Conservation (phyloP, 78 protist genomes). For the Monocercomonoides exilis region DNA sequence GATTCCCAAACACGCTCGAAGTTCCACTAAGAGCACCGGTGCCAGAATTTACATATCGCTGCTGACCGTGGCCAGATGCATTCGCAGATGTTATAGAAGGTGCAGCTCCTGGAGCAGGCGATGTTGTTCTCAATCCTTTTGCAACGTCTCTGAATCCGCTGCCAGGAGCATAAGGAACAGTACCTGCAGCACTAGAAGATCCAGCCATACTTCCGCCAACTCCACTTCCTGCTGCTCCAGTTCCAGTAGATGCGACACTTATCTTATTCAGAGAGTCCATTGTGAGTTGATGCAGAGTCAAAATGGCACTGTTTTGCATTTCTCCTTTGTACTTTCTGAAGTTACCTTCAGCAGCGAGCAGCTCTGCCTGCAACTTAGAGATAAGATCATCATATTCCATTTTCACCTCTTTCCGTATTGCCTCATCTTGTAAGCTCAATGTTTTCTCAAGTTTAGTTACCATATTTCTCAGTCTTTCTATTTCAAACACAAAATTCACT, state of each 20-base stretch:
- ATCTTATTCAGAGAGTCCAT: not conserved
- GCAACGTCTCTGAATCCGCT: too few relatives aligned
- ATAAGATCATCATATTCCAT: not conserved
- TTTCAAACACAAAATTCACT: not conserved
- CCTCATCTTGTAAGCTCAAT: not conserved
- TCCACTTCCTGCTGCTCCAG: too few relatives aligned
- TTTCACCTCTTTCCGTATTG: not conserved
- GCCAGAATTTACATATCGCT: not conserved
- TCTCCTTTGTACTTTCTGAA: not conserved
- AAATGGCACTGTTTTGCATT: not conserved
- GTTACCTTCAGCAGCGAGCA: not conserved
- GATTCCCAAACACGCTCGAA: not conserved
- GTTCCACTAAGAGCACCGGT: not conserved
- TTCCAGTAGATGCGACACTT: not conserved
- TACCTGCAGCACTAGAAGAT: not conserved
- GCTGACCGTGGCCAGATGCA: not conserved
- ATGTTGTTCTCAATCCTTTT: too few relatives aligned
- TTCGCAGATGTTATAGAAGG: too few relatives aligned
- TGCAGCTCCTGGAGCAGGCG: not conserved
- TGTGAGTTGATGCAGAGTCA: not conserved
- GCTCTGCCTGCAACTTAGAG: not conserved
- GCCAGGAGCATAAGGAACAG: not conserved
- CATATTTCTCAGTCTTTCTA: not conserved
- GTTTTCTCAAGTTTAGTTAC: not conserved
- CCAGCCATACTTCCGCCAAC: too few relatives aligned